These are phyloP conservation scores for Mycotypha africana DNA, from an alignment of 371 early-diverging fungal species.

Conservation along the genomic window DNA sequence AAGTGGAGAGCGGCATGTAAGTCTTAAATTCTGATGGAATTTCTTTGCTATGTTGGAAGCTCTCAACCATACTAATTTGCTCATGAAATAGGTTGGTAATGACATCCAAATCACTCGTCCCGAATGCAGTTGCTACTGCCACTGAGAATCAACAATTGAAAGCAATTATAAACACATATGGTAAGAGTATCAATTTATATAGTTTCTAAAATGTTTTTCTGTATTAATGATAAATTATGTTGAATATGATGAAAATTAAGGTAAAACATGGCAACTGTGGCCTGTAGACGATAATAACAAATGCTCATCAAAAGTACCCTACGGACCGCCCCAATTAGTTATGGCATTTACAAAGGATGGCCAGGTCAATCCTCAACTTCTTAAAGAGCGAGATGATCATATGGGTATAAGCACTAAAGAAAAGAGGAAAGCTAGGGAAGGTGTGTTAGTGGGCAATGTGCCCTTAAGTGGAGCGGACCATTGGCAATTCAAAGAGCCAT, in stretches of 20 bases:
- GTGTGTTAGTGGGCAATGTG: not conserved
- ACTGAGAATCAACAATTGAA: conserved; percentile 19
- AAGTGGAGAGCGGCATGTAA: conserved; percentile 29
- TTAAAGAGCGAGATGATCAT: conserved; percentile 20
- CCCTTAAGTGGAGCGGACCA: not conserved
- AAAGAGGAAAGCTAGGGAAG: not conserved
- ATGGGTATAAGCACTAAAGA: not conserved
- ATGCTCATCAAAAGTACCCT: conserved; percentile 6
- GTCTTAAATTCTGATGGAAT: no score
- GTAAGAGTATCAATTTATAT: no score
- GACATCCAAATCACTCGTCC: conserved; percentile 14
- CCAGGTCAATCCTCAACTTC: conserved; percentile 38
- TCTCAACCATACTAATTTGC: not conserved
- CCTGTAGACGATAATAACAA: conserved; percentile 22
- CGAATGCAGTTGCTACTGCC: conserved; percentile 8
- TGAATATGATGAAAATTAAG: conserved; percentile 23
- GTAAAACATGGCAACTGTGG: conserved; percentile 29
- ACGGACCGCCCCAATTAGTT: conserved; percentile 17
- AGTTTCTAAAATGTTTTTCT: no score
- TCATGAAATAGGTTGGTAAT: conserved; percentile 5
- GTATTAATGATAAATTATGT: no score
- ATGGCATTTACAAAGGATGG: conserved; percentile 19
- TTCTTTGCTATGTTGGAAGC: no score
- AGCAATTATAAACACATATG: conserved; percentile 25
- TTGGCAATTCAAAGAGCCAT: not conserved